These are phyloP conservation scores for Mortierella sp. DNA, from an alignment of 371 early-diverging fungal species.

Conservation along the genomic window DNA sequence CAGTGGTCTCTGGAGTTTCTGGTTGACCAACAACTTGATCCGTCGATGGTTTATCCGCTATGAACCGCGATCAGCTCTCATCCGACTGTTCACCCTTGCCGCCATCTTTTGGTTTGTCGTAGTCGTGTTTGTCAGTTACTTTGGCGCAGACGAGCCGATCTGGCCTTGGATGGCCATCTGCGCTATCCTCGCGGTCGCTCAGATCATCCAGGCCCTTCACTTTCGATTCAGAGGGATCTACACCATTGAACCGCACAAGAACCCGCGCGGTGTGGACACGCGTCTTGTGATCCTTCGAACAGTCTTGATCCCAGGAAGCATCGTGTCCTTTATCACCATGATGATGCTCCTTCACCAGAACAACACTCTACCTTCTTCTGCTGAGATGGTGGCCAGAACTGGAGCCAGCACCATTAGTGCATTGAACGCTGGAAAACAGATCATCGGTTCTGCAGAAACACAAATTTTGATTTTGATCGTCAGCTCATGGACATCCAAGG, in stretches of 20 bases:
- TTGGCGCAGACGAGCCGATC: constrained; percentile 62
- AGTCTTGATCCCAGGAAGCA: constrained; percentile 61
- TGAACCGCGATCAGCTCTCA: constrained; percentile 65
- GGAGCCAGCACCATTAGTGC: constrained; percentile 47
- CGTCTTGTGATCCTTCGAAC: constrained; percentile 59
- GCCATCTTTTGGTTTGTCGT: constrained; percentile 65
- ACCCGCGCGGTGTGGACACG: constrained; percentile 50
- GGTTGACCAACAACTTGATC: constrained; percentile 66
- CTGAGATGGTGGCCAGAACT: constrained; percentile 56
- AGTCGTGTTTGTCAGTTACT: constrained; percentile 56
- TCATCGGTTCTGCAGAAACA: constrained; percentile 32
- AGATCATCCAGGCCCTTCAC: constrained; percentile 59
- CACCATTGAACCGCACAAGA: constrained; percentile 56
- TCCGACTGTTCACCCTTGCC: constrained; percentile 64
- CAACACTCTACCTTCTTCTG: constrained; percentile 58
- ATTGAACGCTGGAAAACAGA: constrained; percentile 37
- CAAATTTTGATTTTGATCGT: constrained; percentile 62
- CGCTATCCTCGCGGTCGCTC: constrained; percentile 58
- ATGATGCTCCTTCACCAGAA: constrained; percentile 61
- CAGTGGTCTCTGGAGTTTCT: constrained; percentile 71
- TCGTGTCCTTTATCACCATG: constrained; percentile 62
- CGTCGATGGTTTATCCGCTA: constrained; percentile 70
- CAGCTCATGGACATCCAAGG: constrained; percentile 65
- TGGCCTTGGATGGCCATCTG: constrained; percentile 63
- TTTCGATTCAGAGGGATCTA: constrained; percentile 62